Evolutionary conservation across 225 moss, liverwort and hornwort genomes (phyloP), one percentile per base, ranked within the genome.

Genomic region (Lunularia cruciata): DNA sequence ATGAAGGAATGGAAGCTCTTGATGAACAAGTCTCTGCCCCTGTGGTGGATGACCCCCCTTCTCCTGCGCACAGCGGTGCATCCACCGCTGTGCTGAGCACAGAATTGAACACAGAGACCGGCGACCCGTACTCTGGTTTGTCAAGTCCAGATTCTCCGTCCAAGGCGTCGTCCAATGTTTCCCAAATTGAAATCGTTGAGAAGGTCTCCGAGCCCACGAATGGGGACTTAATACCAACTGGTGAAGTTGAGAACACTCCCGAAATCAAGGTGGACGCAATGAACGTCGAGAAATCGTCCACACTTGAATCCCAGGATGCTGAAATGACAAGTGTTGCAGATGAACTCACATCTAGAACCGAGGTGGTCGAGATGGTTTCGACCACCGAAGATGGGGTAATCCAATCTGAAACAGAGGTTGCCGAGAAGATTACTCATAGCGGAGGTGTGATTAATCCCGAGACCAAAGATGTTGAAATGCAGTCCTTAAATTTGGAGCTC

Each of bases 81-180:
- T 55, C 27, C 36, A 68, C 73, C 73, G 63, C 63, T 69, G 78
- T 35, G 63, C 57, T 55, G 23, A 67, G 59, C 48, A 73, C 73
- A 57, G 55, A 73, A 62, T 57, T 73, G 69, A 73, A 73, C 63
- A 63, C 57, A 40, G 68, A 67, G 14, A 39, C 37, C 22, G 58
- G 55, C 34, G 77, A 36, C 54, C 13, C 32, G 38, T 67, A 66
- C 38, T 18, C 55, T 32, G 55, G 33, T 27, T 20, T 28, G 47
- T 54, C 48, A 34, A 73, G 62, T 57, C 72, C 72, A 26, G 72
- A 36, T 38, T 61, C 72, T 20, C 32, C 66, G 12, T 60, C 72
- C 37, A 65, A 71, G 37, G 72, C 42, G 61, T 39, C 49, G 36
- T 51, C 65, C 40, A 34, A 34, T 46, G 53, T 48, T 27, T 46